Evolutionary conservation across 768 basidiomycete species (phyloP).

Genomic region (Tylopilus subfusipes): DNA sequence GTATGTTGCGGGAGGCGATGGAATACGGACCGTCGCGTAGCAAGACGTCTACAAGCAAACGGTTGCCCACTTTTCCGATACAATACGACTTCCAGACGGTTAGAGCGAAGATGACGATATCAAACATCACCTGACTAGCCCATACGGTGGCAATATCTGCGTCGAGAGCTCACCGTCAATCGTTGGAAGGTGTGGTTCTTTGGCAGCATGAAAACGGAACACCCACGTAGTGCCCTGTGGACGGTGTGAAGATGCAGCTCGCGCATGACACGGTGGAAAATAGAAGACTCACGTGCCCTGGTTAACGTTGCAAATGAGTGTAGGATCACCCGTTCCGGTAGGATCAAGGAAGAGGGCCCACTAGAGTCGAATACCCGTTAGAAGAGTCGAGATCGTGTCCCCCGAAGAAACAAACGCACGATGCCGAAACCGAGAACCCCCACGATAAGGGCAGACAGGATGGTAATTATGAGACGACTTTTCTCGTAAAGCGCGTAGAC

Average conservation of each 20-base stretch:
- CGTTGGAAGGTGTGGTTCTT: neutral
- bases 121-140: conserved; percentile 17
- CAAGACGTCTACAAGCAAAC: conserved; percentile 10
- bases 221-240: conserved; percentile 14
- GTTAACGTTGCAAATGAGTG: neutral
- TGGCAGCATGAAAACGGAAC: neutral
- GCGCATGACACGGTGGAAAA: neutral
- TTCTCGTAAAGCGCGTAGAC: conserved; percentile 19
- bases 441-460: neutral
- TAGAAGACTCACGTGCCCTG: conserved; percentile 1
- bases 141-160: conserved; percentile 9
- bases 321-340: neutral
- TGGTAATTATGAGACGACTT: conserved; percentile 3
- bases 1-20: too few species aligned
- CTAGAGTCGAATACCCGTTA: neutral
- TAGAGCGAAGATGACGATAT: conserved; percentile 19
- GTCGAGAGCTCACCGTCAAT: neutral
- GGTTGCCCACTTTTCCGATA: neutral
- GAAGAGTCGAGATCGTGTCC: neutral
- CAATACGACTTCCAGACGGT: conserved; percentile 15
- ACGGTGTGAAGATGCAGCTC: neutral
- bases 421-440: neutral
- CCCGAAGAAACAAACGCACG: conserved; percentile 1
- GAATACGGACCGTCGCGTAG: conserved; percentile 17
- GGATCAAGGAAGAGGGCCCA: conserved; percentile 8